Conservation (phyloP, 148 eudicot species). For the Tetragonia tetragonoides region DNA sequence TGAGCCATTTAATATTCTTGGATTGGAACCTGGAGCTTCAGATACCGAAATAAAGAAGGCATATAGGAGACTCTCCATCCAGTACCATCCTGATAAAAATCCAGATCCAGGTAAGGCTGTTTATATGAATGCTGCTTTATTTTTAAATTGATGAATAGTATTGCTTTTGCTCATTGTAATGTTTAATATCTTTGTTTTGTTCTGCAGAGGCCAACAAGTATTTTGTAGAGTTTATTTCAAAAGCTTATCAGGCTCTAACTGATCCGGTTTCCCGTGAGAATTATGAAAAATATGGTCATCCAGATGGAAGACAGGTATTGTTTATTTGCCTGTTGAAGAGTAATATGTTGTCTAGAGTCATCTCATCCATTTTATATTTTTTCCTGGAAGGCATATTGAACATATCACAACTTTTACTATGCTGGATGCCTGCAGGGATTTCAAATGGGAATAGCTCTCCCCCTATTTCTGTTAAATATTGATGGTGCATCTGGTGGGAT, state of each 20-base stretch:
- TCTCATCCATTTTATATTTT: neutral
- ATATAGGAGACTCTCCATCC: slow-evolving; percentile 83
- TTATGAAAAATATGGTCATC: slow-evolving; percentile 97
- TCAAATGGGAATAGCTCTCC: slow-evolving; percentile 97
- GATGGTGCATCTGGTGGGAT: slow-evolving; percentile 87
- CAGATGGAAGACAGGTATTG: slow-evolving; percentile 95
- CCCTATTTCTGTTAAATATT: slow-evolving; percentile 73
- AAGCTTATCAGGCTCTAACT: slow-evolving; percentile 94
- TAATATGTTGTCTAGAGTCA: neutral
- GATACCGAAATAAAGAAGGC: slow-evolving; percentile 90
- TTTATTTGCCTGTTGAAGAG: neutral
- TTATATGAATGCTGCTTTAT: slow-evolving; percentile 6
- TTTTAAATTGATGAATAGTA: neutral
- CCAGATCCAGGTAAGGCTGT: slow-evolving; percentile 89
- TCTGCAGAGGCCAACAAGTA: slow-evolving; percentile 76
- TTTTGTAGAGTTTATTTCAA: slow-evolving; percentile 85
- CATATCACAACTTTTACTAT: slow-evolving; percentile 3
- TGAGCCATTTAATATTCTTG: slow-evolving; percentile 92
- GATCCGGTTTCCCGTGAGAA: slow-evolving; percentile 93
- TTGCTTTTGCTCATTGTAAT: neutral
- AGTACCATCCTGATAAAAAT: slow-evolving; percentile 97
- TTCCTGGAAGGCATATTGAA: neutral
- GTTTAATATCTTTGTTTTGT: slow-evolving; percentile 16
- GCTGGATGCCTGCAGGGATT: slow-evolving; percentile 58
- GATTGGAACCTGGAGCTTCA: slow-evolving; percentile 84